phyloP scores from a whole-genome alignment of 257 asterid genomes.

The Solanum chaucha region DNA sequence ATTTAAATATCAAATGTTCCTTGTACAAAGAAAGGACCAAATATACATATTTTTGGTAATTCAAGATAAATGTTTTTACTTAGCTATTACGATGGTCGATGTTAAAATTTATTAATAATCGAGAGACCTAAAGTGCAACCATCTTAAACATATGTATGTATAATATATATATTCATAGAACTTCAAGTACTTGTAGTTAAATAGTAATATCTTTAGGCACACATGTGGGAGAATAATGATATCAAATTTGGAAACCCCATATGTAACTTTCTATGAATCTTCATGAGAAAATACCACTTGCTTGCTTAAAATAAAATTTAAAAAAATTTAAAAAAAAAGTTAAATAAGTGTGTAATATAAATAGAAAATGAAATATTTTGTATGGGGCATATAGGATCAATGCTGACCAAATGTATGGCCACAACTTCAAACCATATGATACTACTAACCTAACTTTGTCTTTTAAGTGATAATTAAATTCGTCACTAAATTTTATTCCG shows the following conservation, averaged over 20 bases:
- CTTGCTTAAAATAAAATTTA: not conserved
- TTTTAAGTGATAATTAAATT: not conserved
- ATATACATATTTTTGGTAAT: not conserved
- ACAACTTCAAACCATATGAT: not conserved
- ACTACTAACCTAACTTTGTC: not conserved
- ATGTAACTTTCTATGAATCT: not conserved
- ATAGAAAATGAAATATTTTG: not conserved
- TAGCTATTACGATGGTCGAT: not conserved
- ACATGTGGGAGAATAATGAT: not conserved
- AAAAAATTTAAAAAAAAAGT: not conserved
- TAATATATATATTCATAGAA: not conserved
- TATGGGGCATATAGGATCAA: not conserved
- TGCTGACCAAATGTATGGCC: not conserved
- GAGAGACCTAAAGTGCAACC: not conserved
- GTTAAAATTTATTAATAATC: not conserved
- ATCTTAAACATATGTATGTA: not conserved
- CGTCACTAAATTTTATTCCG: rapidly evolving
- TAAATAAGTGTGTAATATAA: not conserved
- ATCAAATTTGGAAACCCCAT: not conserved
- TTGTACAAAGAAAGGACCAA: not conserved
- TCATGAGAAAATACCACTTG: not conserved
- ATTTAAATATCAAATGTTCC: not conserved
- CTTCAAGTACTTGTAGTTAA: not conserved
- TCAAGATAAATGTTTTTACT: not conserved
- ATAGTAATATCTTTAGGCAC: not conserved